Evolutionary conservation across 2,329 filamentous ascomycete genomes (phyloP).

Genomic region (Claviceps sp.): DNA sequence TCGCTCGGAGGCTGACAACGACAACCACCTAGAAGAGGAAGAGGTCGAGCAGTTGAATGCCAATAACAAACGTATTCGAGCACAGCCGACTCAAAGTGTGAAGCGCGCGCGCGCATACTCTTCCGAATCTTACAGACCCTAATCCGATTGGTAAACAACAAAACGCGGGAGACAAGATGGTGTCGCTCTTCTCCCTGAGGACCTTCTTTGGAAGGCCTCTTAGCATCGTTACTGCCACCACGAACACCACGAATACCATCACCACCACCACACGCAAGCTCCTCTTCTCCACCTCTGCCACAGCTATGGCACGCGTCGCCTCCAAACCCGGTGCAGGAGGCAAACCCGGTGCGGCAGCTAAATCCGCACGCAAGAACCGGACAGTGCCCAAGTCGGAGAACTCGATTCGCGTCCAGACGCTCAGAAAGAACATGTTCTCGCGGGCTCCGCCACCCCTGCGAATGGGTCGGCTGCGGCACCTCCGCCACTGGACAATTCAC

Average conservation of each 20-base stretch:
- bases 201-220: constrained; percentile 13
- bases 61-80: not conserved
- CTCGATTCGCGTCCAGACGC: constrained; percentile 29
- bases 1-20: not conserved
- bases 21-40: not conserved
- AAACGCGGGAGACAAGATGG: constrained; percentile 9
- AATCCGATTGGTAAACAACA: not conserved
- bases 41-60: not conserved
- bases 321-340: constrained; percentile 12
- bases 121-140: not conserved
- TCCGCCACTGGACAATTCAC: constrained; percentile 98
- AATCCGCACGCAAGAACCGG: constrained; percentile 16
- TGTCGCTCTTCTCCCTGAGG: constrained; percentile 16
- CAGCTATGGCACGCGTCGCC: constrained; percentile 17
- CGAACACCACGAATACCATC: not conserved
- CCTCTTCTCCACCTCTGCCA: constrained; percentile 19
- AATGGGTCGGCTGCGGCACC: constrained; percentile 72
- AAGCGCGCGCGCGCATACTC: not conserved
- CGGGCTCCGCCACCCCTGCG: constrained; percentile 57
- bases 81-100: not conserved
- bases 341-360: constrained; percentile 13
- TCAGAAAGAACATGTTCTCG: constrained; percentile 35
- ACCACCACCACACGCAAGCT: constrained; percentile 10
- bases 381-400: constrained; percentile 21
- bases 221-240: not conserved